Conservation (phyloP, 805 yeast genomes). For the Kodamaea lidongshanica region DNA sequence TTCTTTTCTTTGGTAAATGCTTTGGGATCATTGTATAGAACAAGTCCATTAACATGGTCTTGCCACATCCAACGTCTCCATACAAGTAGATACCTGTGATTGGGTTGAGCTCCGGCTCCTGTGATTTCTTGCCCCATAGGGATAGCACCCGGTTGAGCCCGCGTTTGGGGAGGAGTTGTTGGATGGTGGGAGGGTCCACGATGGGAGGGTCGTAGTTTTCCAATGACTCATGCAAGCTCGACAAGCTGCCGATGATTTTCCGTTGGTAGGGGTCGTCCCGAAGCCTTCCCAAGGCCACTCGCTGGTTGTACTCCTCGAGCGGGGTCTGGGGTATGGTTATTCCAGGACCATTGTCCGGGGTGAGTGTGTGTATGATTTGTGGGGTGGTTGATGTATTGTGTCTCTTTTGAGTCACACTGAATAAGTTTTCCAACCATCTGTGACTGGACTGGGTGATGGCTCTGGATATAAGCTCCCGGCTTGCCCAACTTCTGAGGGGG, state of each 20-base stretch:
- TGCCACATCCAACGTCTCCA: slow-evolving; percentile 98
- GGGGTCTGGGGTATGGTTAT: slow-evolving; percentile 29
- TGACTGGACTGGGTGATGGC: slow-evolving; percentile 2
- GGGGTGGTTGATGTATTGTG: too few relatives aligned
- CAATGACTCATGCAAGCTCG: slow-evolving; percentile 52
- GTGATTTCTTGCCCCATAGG: slow-evolving; percentile 6
- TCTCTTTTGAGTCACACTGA: too few relatives aligned
- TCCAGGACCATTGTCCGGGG: neutral
- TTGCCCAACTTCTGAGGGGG: too few relatives aligned
- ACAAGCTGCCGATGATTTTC: slow-evolving; percentile 56
- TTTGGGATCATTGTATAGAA: slow-evolving; percentile 79
- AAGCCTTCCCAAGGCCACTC: slow-evolving; percentile 45
- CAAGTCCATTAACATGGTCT: slow-evolving; percentile 96
- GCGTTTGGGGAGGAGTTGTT: slow-evolving; percentile 44
- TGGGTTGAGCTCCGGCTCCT: slow-evolving; percentile 20
- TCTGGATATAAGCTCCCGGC: too few relatives aligned
- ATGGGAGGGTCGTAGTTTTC: slow-evolving; percentile 55
- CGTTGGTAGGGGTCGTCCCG: slow-evolving; percentile 79
- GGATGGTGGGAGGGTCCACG: slow-evolving; percentile 47
- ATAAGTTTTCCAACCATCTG: too few relatives aligned
- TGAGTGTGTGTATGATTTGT: too few relatives aligned
- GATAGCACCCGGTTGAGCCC: slow-evolving; percentile 19
- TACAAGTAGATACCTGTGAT: slow-evolving; percentile 85
- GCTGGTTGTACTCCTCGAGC: slow-evolving; percentile 43
- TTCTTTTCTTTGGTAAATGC: slow-evolving; percentile 68